Base-by-base conservation (phyloP, 2,329 filamentous ascomycete genomes). In the Phialocephala sp. region DNA sequence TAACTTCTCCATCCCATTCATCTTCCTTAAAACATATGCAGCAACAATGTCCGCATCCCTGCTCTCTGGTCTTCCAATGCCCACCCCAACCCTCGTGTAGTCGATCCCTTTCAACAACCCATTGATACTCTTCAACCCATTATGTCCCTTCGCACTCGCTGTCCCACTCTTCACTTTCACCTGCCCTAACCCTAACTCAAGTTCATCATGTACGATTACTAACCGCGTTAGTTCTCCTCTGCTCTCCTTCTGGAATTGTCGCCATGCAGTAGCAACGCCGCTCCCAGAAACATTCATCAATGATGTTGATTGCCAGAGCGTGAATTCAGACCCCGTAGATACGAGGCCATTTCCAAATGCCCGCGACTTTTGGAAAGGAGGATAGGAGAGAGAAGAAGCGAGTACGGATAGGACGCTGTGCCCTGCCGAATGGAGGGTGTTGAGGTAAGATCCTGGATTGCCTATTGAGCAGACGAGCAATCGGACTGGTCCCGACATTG, bases 401-500 rank as follows among this genome's bases (percentile, higher is more conserved):
- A 94, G 79, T 2, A 85, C 81, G 62, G 85, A 81, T 70, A 97
- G 86, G 55, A 93, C 86, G 63, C 88, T 86, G 80, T 98, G 94
- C 12, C 94, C 95, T 15, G 93, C 93, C 27, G 89, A 94, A 80
- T 98, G 95, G 8, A 94, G 88, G 22, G 92, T 96, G 69, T 90
- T 84, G 70, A 87, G 85, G 78, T 94, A 94, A 1, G 87, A 81
- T 8, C 85, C 82, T 8, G 91, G 93, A 73, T 98, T 98, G 71
- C 95, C 95, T 68, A 99, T 85, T 68, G 92, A 95, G 80, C 93
- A 86, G 73, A 98, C 84, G 64, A 98, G 87, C 72, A 97, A 87
- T 45, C 84, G 85, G 55, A 80, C 63, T 12, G 71, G 67, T 8
- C 62, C 11, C 11, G 72, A 37, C 72, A 75, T 73, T 36, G 39